Base-by-base conservation (phyloP, 106 monocot species). In the Allium fistulosum region DNA sequence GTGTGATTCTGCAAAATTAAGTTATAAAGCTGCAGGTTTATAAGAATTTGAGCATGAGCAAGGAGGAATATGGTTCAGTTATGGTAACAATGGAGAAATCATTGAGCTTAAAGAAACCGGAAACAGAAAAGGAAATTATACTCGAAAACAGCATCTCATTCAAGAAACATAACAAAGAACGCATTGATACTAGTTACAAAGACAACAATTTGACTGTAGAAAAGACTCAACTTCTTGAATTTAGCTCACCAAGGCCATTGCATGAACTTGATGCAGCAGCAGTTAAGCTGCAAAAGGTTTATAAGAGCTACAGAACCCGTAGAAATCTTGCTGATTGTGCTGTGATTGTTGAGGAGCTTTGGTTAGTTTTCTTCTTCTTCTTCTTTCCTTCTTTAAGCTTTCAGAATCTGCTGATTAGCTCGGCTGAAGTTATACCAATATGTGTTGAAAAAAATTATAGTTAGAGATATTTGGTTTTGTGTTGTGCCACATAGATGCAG, bases 251-350 rank as follows among this genome's bases (percentile, higher is more conserved):
- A 11, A 59, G 66, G 72, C 77, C 80, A 2, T 71, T 37, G n/a
- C 11, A 61, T 12, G 83, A 93, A 66, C 83, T 86, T 49, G 75
- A 94, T 45, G 83, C 83, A 17, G 86, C 89, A 22, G 90, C 90
- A 8, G 71, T 93, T 6, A 93, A 79, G 72, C 51, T 93, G 27
- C 93, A 93, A 75, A 93, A 93, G 58, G 86, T 93, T 37, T 93
- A 93, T 74, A 93, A 89, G 71, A 93, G 93, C 80, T 93, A 86
- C 63, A 61, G 93, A 49, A 93, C 86, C 26, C 22, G 93, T 71
- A 86, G 93, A 75, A 89, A 89, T 66, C 77, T 93, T 45, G 93
- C 93, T 6, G 93, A 93, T 80, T 93, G 93, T 12, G 93, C 93
- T 3, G 93, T 93, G 48, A 77, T 93, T 8, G 84, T 83, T 18